Conservation (phyloP, 768 basidiomycete genomes). For the Collybia mongolica region DNA sequence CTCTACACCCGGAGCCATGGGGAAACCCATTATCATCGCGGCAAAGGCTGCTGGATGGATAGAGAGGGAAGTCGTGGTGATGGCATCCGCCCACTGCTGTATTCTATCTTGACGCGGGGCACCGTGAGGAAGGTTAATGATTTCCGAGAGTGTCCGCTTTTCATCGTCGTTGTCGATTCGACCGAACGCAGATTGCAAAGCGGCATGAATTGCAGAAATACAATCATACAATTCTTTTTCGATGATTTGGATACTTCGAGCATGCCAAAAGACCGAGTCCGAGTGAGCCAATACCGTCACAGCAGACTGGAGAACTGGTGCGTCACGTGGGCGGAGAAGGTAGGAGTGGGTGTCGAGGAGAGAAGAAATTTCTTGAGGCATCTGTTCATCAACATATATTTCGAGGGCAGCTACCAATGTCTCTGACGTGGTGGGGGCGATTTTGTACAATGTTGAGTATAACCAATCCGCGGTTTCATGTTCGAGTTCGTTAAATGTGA, state of each 20-base stretch:
- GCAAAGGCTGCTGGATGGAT: conserved; percentile 60
- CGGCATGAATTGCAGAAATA: conserved; percentile 37
- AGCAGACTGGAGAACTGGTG: conserved; percentile 42
- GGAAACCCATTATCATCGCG: conserved; percentile 52
- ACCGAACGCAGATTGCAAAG: conserved; percentile 45
- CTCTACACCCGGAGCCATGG: conserved; percentile 29
- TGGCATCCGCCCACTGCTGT: conserved; percentile 49
- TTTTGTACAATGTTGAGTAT: conserved; percentile 28
- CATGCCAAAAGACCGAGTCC: conserved; percentile 23
- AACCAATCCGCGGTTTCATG: conserved; percentile 32
- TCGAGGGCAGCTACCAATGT: conserved; percentile 55
- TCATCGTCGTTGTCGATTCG: conserved; percentile 41
- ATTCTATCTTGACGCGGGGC: conserved; percentile 44
- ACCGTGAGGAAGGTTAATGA: conserved; percentile 40
- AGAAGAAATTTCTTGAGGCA: conserved; percentile 29
- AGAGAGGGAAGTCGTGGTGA: conserved; percentile 35
- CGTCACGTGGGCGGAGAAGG: conserved; percentile 63
- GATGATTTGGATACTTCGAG: conserved; percentile 38
- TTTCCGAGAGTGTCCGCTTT: conserved; percentile 39
- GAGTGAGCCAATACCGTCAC: conserved; percentile 29
- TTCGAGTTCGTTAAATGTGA: conserved; percentile 27
- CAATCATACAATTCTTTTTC: conserved; percentile 54
- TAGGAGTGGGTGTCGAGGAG: conserved; percentile 48
- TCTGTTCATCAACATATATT: conserved; percentile 39
- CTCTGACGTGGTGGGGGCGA: conserved; percentile 50